A percentile compares a stretch with the other conserved stretches of the same genome.
phyloP scores from a whole-genome alignment of 768 basidiomycete species.

The Cyathus striatus region DNA sequence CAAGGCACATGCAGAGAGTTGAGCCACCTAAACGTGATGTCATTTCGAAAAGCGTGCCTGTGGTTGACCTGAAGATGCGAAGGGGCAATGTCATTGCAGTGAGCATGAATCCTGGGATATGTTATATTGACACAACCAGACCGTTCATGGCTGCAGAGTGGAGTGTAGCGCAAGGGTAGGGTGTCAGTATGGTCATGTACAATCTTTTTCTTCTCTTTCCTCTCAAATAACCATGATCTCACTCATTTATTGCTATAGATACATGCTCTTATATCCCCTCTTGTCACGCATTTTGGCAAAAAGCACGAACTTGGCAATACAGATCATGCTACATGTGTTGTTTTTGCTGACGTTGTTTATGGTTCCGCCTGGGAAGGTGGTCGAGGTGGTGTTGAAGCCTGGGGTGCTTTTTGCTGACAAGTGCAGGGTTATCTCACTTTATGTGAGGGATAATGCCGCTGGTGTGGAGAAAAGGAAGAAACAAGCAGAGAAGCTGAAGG shows the following conservation, averaged over 20 bases:
- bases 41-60: too few relatives aligned
- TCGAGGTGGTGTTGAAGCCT: slow-evolving; percentile 71
- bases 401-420: slow-evolving; percentile 76
- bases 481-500: slow-evolving; percentile 13
- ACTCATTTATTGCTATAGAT: slow-evolving; percentile 33
- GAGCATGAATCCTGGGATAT: slow-evolving; percentile 72
- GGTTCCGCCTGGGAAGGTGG: slow-evolving; percentile 39
- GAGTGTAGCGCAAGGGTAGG: slow-evolving; percentile 21
- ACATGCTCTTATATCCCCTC: slow-evolving; percentile 61
- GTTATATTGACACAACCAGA: slow-evolving; percentile 63
- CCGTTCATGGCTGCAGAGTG: slow-evolving; percentile 46
- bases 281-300: slow-evolving; percentile 69
- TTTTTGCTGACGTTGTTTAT: slow-evolving; percentile 82
- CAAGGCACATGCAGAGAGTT: too few relatives aligned
- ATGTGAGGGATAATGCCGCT: too few relatives aligned
- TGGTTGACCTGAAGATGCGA: too few relatives aligned
- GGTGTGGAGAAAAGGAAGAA: too few relatives aligned
- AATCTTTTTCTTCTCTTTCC: slow-evolving; percentile 38
- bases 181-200: slow-evolving; percentile 41
- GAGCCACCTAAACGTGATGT: too few relatives aligned
- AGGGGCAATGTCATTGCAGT: slow-evolving; percentile 74
- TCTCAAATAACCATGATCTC: slow-evolving; percentile 1
- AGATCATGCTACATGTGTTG: slow-evolving; percentile 75
- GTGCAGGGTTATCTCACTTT: slow-evolving; percentile 60
- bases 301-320: slow-evolving; percentile 56